These are phyloP conservation scores for Polytrichum commune DNA, from an alignment of 225 moss, liverwort and hornwort species.

Conservation along the genomic window DNA sequence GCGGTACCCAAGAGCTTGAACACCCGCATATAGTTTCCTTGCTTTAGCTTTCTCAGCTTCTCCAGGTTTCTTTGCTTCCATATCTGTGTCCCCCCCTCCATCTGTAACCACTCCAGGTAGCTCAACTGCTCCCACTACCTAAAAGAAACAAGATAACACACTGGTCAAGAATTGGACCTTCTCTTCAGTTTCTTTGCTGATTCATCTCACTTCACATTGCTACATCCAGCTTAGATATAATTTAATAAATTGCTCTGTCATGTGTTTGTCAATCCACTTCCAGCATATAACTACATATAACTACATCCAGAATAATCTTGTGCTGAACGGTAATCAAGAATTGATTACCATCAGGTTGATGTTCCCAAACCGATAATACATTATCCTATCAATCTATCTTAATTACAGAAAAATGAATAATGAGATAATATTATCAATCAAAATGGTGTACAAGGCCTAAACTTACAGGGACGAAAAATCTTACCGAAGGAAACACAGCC, in stretches of 20 bases:
- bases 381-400: too few relatives aligned
- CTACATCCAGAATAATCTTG: too few relatives aligned
- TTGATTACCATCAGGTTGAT: too few relatives aligned
- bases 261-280: too few relatives aligned
- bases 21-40: constrained; percentile 75
- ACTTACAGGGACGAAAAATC: neutral
- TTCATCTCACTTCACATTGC: neutral
- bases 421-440: too few relatives aligned
- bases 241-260: too few relatives aligned
- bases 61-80: constrained; percentile 49
- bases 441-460: too few relatives aligned
- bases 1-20: constrained; percentile 76
- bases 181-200: neutral
- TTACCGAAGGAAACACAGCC: constrained; percentile 78
- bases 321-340: too few relatives aligned
- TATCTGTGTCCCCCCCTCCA: constrained; percentile 47
- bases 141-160: constrained; percentile 12
- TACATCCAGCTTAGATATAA: neutral
- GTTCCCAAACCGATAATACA: too few relatives aligned
- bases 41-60: constrained; percentile 58
- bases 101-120: constrained; percentile 36
- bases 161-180: too few relatives aligned
- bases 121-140: constrained; percentile 81
- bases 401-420: too few relatives aligned
- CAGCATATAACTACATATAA: too few relatives aligned